Evolutionary conservation across 2,329 filamentous ascomycete genomes (phyloP).

Genomic region (Ophiocordyceps camponoti-rufipedis): DNA sequence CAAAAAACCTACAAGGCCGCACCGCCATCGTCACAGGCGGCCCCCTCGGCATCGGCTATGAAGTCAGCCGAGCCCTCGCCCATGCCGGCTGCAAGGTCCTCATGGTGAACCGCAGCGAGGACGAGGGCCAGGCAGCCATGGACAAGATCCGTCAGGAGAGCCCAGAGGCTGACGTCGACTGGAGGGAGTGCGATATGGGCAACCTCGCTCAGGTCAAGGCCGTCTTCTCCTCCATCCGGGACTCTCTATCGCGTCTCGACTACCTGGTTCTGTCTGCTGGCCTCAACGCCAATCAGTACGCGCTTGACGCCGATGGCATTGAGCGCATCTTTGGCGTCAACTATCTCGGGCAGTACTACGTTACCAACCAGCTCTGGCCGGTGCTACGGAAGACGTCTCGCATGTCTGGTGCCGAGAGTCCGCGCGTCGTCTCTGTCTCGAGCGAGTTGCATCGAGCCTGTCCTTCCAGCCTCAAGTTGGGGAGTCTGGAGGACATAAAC

Average conservation of each 20-base stretch:
- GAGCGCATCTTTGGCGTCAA: conserved; percentile 26
- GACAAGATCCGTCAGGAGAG: conserved; percentile 9
- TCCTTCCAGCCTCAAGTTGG: conserved; percentile 18
- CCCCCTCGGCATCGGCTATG: conserved; percentile 19
- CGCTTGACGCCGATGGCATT: conserved; percentile 17
- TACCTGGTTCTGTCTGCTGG: conserved; percentile 23
- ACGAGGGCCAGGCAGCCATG: conserved; percentile 12
- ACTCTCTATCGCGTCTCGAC: conserved; percentile 19
- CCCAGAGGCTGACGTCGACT: conserved; percentile 15
- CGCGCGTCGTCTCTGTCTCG: conserved; percentile 21
- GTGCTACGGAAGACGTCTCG: conserved; percentile 20
- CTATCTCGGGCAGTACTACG: conserved; percentile 25
- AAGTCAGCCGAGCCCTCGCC: conserved; percentile 15
- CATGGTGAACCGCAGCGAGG: conserved; percentile 16
- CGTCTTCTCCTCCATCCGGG: conserved; percentile 17
- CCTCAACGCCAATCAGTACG: conserved; percentile 22
- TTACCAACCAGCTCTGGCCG: conserved; percentile 21
- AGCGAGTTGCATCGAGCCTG: conserved; percentile 22
- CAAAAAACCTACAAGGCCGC: conserved; percentile 15
- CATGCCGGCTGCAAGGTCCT: conserved; percentile 16
- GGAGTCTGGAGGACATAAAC: conserved; percentile 22
- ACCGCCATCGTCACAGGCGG: conserved; percentile 20
- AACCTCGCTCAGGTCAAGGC: conserved; percentile 16
- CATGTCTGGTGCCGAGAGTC: conserved; percentile 13
- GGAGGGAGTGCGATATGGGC: conserved; percentile 22